A percentile compares a stretch with the other conserved stretches of the same genome.
phyloP scores from a whole-genome alignment of 371 early-diverging fungal species.

The Circinella umbellata region DNA sequence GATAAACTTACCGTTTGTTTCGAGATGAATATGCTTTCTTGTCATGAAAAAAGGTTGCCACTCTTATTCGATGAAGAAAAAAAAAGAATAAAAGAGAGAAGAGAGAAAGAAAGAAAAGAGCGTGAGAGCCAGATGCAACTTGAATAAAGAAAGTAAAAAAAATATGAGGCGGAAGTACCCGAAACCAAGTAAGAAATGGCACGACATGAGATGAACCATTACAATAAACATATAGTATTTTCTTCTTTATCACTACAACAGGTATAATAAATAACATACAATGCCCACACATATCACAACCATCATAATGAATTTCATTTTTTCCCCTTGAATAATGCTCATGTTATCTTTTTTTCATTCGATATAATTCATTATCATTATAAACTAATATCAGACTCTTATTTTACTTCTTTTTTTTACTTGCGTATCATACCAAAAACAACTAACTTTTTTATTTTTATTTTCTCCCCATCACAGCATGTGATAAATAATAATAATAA shows the following conservation, averaged over 20 bases:
- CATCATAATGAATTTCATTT: too few relatives aligned
- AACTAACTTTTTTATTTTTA: background rate
- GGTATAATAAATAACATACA: too few relatives aligned
- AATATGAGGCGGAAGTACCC: background rate
- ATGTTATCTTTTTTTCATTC: too few relatives aligned
- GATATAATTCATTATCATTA: background rate
- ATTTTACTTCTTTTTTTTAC: background rate
- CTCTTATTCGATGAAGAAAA: background rate
- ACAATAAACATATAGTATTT: too few relatives aligned
- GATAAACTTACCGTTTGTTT: slow-evolving; percentile 4
- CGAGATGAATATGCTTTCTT: background rate
- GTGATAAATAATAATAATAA: background rate
- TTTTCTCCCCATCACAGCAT: slow-evolving; percentile 5
- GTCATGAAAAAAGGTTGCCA: background rate
- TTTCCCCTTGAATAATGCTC: too few relatives aligned
- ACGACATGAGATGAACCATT: background rate
- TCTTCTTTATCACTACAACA: too few relatives aligned
- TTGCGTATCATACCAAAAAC: background rate
- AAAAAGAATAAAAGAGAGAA: slow-evolving; percentile 3
- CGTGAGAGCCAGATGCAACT: slow-evolving; percentile 74
- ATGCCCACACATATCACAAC: too few relatives aligned
- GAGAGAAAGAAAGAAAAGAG: slow-evolving; percentile 10
- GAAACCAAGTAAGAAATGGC: slow-evolving; percentile 5
- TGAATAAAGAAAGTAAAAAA: slow-evolving; percentile 66
- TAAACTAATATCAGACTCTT: background rate